Evolutionary conservation across 495 filamentous ascomycete species (phyloP).

Genomic region (Sordaria brevicollis): DNA sequence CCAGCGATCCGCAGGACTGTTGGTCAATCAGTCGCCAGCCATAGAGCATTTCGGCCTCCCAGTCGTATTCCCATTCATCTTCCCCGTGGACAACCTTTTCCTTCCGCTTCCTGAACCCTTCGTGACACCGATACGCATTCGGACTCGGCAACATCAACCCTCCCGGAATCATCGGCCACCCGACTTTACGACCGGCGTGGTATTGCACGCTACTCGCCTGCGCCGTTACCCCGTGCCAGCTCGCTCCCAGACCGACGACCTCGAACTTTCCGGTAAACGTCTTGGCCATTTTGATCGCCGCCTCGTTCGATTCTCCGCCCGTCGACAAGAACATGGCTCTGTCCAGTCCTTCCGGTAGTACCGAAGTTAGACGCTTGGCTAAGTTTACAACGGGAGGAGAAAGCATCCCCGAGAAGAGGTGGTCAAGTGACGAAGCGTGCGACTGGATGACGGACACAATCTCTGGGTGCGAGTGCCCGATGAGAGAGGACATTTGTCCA

Average conservation of each 20-base stretch:
- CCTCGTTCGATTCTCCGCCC: constrained; percentile 45
- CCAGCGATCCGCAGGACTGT: constrained; percentile 43
- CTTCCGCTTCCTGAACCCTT: constrained; percentile 31
- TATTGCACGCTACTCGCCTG: constrained; percentile 36
- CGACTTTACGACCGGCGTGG: constrained; percentile 33
- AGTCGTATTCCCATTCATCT: constrained; percentile 45
- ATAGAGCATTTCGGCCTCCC: constrained; percentile 45
- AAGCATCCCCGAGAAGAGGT: constrained; percentile 46
- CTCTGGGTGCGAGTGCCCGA: constrained; percentile 49
- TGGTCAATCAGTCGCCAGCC: constrained; percentile 43
- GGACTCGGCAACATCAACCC: constrained; percentile 37
- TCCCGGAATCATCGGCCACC: constrained; percentile 30
- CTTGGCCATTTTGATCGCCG: constrained; percentile 47
- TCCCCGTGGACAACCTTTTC: constrained; percentile 42
- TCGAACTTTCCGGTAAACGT: constrained; percentile 47
- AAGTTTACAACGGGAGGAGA: constrained; percentile 40
- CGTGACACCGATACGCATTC: constrained; percentile 41
- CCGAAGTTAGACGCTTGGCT: constrained; percentile 31
- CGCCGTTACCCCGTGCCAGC: constrained; percentile 44
- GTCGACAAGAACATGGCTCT: constrained; percentile 46
- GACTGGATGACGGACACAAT: constrained; percentile 38
- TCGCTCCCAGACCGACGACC: constrained; percentile 41
- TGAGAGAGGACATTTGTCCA: constrained; percentile 45
- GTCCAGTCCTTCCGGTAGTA: constrained; percentile 37
- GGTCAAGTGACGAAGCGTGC: constrained; percentile 37